phyloP scores from a whole-genome alignment of 352 stramenopile species.

The Phytophthora sojae region DNA sequence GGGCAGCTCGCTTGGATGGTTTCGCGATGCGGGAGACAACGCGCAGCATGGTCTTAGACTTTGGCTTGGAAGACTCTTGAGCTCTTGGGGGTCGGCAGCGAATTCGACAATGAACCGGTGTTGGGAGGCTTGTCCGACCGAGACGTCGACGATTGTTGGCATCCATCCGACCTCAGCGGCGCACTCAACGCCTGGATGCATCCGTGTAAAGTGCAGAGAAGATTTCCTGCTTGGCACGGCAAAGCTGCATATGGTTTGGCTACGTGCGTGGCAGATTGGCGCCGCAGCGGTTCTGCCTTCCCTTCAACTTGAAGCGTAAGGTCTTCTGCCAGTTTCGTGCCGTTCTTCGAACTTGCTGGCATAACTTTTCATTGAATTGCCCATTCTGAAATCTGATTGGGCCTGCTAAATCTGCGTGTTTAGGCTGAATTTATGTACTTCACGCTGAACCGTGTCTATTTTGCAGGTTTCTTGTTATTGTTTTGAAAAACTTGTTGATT shows the following conservation, averaged over 20 bases:
- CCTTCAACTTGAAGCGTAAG: conserved; percentile 27
- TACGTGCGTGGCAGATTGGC: conserved; percentile 8
- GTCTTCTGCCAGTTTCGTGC: too few species aligned
- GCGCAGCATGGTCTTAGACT: conserved; percentile 26
- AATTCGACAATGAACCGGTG: conserved; percentile 18
- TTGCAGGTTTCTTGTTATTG: too few species aligned
- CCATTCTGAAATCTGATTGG: too few species aligned
- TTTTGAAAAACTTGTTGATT: too few species aligned
- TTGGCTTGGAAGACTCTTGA: neutral
- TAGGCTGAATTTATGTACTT: too few species aligned
- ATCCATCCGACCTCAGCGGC: neutral
- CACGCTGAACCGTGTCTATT: too few species aligned
- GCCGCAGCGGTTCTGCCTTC: conserved; percentile 19
- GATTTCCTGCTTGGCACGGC: neutral
- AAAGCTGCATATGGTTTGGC: conserved; percentile 1
- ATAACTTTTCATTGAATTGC: too few species aligned
- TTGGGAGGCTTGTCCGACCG: neutral
- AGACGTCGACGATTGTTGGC: conserved; percentile 12
- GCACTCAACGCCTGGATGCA: conserved; percentile 12
- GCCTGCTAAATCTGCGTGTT: too few species aligned
- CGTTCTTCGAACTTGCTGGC: too few species aligned
- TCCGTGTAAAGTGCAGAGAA: conserved; percentile 14
- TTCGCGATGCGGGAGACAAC: conserved; percentile 26
- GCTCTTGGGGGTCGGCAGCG: neutral
- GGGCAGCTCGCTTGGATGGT: conserved; percentile 20